A percentile compares a stretch with the other conserved stretches of the same genome.
Evolutionary conservation across 208 protist genomes (phyloP).

Genomic region (Wallacemonas sp.): DNA sequence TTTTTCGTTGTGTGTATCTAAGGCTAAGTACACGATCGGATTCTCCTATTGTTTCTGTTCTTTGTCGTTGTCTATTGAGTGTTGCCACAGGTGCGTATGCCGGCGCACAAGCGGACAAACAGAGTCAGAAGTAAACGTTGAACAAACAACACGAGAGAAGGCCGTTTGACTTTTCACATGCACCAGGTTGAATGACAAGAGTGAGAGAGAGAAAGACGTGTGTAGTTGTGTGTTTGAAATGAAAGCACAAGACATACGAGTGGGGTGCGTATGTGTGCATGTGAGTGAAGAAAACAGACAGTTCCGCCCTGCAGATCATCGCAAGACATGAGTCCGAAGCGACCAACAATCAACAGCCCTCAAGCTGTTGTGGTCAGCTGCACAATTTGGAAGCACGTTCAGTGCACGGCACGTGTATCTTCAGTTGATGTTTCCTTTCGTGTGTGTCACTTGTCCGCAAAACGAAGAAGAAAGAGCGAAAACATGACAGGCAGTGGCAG

Average conservation of each 20-base stretch:
- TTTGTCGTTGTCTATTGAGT: too few species aligned
- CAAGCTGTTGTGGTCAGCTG: background rate
- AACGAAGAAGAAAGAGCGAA: slow-evolving; percentile 6
- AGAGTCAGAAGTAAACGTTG: slow-evolving; percentile 4
- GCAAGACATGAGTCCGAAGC: background rate
- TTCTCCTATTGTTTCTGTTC: too few species aligned
- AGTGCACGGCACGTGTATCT: background rate
- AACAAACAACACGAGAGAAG: slow-evolving; percentile 15
- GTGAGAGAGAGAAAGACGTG: background rate
- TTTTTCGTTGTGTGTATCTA: too few species aligned
- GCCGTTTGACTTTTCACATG: slow-evolving; percentile 6
- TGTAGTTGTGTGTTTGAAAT: background rate
- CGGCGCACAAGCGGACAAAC: too few species aligned
- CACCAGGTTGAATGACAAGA: slow-evolving; percentile 7
- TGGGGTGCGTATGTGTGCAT: background rate
- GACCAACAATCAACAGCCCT: background rate
- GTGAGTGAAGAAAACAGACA: background rate
- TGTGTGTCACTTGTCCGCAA: slow-evolving; percentile 8
- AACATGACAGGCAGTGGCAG: too few species aligned
- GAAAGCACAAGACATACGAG: background rate
- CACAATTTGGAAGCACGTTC: background rate
- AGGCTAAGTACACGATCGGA: too few species aligned
- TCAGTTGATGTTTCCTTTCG: background rate
- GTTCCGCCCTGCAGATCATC: background rate
- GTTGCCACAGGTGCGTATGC: too few species aligned